phyloP scores from a whole-genome alignment of 192 early-diverging fungal species.

The Coemansia brasiliensis region DNA sequence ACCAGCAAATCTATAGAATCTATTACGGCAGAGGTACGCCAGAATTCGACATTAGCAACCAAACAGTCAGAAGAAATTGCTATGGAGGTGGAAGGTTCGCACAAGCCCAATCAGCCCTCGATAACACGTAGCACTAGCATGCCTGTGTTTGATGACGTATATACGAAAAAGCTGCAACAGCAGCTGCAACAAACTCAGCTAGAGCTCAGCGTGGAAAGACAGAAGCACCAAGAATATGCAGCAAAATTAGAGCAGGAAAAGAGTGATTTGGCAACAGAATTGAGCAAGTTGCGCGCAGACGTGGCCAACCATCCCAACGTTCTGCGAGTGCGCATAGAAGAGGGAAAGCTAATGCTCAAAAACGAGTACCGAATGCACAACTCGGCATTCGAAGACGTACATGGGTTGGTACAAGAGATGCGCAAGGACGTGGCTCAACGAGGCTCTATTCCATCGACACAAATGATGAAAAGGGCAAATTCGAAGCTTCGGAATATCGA shows the following conservation, averaged over 20 bases:
- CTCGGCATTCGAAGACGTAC: slow-evolving; percentile 63
- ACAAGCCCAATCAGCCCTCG: background rate
- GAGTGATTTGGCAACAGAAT: slow-evolving; percentile 13
- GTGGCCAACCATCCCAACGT: slow-evolving; percentile 44
- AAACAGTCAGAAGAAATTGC: background rate
- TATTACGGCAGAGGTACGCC: slow-evolving; percentile 2
- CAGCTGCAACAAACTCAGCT: slow-evolving; percentile 20
- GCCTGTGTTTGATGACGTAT: slow-evolving; percentile 3
- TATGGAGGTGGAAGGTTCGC: slow-evolving; percentile 6
- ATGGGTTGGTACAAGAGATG: slow-evolving; percentile 69
- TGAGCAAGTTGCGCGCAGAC: slow-evolving; percentile 42
- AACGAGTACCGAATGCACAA: slow-evolving; percentile 53
- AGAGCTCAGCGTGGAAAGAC: slow-evolving; percentile 30
- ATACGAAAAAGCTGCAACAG: slow-evolving; percentile 12
- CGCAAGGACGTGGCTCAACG: slow-evolving; percentile 72
- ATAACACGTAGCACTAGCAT: slow-evolving; percentile 36
- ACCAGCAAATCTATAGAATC: slow-evolving; percentile 5
- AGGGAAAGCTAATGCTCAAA: slow-evolving; percentile 55
- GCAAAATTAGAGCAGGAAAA: slow-evolving; percentile 1
- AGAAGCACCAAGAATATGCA: slow-evolving; percentile 20
- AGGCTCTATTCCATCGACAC: slow-evolving; percentile 61
- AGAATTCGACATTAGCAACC: background rate
- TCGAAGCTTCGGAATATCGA: slow-evolving; percentile 57
- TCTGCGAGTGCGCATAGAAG: slow-evolving; percentile 58
- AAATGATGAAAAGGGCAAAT: slow-evolving; percentile 57